Percentiles rank a stretch among this genome's conserved stretches.
These are phyloP conservation scores for Geotrichum armillariae DNA, from an alignment of 1,139 yeast species.

Conservation along the genomic window DNA sequence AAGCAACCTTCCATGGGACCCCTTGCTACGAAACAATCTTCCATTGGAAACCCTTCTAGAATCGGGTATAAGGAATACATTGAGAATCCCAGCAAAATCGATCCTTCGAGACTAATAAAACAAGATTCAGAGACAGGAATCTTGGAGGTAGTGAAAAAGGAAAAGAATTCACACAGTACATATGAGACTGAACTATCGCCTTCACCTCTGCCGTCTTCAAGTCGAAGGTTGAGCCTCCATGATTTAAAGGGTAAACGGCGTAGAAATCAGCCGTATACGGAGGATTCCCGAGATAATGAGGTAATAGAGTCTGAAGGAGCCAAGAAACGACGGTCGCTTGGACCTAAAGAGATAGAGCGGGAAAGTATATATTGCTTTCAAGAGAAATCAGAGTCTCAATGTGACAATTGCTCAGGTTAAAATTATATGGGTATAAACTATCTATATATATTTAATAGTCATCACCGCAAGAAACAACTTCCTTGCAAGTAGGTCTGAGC, in stretches of 20 bases:
- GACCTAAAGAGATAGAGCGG: neutral
- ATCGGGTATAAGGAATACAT: slow-evolving; percentile 7
- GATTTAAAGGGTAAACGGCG: too few species aligned
- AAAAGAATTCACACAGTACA: neutral
- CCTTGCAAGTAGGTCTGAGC: slow-evolving; percentile 88
- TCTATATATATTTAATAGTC: slow-evolving; percentile 54
- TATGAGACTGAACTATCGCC: slow-evolving; percentile 2
- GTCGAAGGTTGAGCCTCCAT: too few species aligned
- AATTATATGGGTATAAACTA: neutral
- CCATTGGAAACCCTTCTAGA: neutral
- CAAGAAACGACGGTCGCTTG: neutral
- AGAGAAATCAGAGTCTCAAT: neutral
- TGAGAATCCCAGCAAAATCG: neutral
- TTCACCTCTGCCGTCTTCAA: neutral
- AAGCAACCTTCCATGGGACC: neutral
- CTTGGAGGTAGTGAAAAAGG: slow-evolving; percentile 1
- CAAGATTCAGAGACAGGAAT: neutral
- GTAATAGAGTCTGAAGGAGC: too few species aligned
- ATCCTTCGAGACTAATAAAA: neutral
- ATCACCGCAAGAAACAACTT: slow-evolving; percentile 91
- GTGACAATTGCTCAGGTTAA: slow-evolving; percentile 7
- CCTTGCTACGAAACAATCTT: slow-evolving; percentile 1
- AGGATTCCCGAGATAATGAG: too few species aligned
- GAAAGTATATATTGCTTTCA: neutral
- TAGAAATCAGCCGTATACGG: too few species aligned